phyloP scores from a whole-genome alignment of 2,329 filamentous ascomycete species.

The Sclerotinia trifoliorum region DNA sequence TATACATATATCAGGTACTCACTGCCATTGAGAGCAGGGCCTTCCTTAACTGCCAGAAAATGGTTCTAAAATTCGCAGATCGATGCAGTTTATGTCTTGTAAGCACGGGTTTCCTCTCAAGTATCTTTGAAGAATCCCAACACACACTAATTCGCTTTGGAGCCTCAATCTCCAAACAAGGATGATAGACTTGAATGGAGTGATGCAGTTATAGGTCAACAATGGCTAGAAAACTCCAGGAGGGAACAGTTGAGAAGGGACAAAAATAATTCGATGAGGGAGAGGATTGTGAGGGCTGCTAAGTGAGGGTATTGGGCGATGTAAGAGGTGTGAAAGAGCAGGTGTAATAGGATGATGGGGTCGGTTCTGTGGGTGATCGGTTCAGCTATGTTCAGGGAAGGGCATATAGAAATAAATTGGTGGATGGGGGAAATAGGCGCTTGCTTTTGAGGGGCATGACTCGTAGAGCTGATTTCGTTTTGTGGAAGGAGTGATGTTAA shows the following conservation, averaged over 20 bases:
- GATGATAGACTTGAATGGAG: background rate
- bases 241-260: slow-evolving; percentile 9
- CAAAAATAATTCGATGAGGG: background rate
- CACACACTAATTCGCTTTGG: background rate
- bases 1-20: background rate
- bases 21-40: background rate
- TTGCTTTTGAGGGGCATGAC: background rate
- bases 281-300: slow-evolving; percentile 1
- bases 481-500: background rate
- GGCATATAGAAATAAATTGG: background rate
- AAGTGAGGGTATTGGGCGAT: background rate
- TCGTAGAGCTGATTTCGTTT: background rate
- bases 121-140: background rate
- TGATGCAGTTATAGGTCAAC: background rate
- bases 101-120: background rate
- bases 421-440: background rate
- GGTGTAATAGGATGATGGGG: background rate
- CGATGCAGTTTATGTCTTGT: slow-evolving; percentile 15
- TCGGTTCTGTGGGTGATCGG: background rate
- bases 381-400: background rate
- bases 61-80: slow-evolving; percentile 14
- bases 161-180: background rate
- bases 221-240: slow-evolving; percentile 9
- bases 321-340: background rate
- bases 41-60: slow-evolving; percentile 18